Evolutionary conservation across 75 land plant species (phyloP).

Genomic region (Ceratopteris richardii): DNA sequence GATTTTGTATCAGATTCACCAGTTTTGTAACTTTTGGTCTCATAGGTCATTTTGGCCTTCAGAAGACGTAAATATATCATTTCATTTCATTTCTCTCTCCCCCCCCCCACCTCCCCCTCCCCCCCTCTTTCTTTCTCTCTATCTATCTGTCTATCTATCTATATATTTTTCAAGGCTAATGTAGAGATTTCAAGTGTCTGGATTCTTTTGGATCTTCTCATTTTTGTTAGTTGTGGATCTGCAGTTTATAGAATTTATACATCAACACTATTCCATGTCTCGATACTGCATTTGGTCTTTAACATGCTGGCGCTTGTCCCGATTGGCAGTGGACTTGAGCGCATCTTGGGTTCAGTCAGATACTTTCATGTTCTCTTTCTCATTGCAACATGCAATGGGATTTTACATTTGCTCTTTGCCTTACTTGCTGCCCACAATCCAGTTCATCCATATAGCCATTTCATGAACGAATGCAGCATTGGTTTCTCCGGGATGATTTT

Average conservation of each 20-base stretch:
- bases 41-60: no score
- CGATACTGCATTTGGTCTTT: slow-evolving; percentile 80
- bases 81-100: no score
- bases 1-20: no score
- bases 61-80: no score
- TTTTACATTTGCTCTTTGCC: slow-evolving; percentile 70
- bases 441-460: slow-evolving; percentile 20
- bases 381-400: slow-evolving; percentile 75
- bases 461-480: slow-evolving; percentile 77
- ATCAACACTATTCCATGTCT: slow-evolving; percentile 75
- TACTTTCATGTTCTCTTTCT: slow-evolving; percentile 52
- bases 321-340: slow-evolving; percentile 84
- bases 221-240: not conserved
- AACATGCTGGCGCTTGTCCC: slow-evolving; percentile 93
- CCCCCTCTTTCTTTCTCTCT: no score
- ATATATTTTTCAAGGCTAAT: no score
- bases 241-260: slow-evolving; percentile 90
- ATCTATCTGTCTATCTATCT: no score
- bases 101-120: no score
- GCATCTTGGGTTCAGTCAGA: slow-evolving; percentile 90
- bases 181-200: no score
- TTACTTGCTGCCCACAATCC: slow-evolving; percentile 68
- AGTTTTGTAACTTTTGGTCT: no score
- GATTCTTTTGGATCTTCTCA: not conserved
- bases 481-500: slow-evolving; percentile 97